A percentile compares a stretch with the other conserved stretches of the same genome.
phyloP scores from a whole-genome alignment of 169 alveolate species.

The Plasmodium vinckei region DNA sequence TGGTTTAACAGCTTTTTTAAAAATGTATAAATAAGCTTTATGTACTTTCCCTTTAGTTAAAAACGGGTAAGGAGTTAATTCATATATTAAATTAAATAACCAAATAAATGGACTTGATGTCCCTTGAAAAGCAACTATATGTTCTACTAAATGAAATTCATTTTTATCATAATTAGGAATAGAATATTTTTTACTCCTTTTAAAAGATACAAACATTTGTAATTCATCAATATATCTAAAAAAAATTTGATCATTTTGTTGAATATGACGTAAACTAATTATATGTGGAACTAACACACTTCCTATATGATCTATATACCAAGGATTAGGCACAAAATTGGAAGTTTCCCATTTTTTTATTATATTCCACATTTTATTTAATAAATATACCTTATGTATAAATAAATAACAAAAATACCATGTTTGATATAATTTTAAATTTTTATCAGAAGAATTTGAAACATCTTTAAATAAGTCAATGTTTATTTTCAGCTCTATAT shows the following conservation, averaged over 20 bases:
- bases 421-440: constrained; percentile 13
- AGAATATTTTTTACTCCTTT: constrained; percentile 67
- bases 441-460: constrained; percentile 9
- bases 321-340: constrained; percentile 50
- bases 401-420: constrained; percentile 64
- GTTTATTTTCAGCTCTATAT: constrained; percentile 18
- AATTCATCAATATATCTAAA: constrained; percentile 44
- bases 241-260: constrained; percentile 37
- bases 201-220: constrained; percentile 34
- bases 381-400: constrained; percentile 57
- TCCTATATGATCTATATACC: constrained; percentile 68
- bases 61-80: constrained; percentile 48
- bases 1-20: constrained; percentile 43
- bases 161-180: constrained; percentile 65
- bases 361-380: constrained; percentile 69
- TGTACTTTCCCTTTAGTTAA: constrained; percentile 66
- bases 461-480: constrained; percentile 47
- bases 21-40: constrained; percentile 52
- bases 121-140: constrained; percentile 69
- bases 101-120: constrained; percentile 52
- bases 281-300: constrained; percentile 41
- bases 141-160: constrained; percentile 23
- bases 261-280: constrained; percentile 23
- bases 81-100: constrained; percentile 45
- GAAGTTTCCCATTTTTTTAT: constrained; percentile 64